Evolutionary conservation across 495 filamentous ascomycete species (phyloP), one percentile per base, ranked within the genome.

Genomic region (Delitschia confertaspora): DNA sequence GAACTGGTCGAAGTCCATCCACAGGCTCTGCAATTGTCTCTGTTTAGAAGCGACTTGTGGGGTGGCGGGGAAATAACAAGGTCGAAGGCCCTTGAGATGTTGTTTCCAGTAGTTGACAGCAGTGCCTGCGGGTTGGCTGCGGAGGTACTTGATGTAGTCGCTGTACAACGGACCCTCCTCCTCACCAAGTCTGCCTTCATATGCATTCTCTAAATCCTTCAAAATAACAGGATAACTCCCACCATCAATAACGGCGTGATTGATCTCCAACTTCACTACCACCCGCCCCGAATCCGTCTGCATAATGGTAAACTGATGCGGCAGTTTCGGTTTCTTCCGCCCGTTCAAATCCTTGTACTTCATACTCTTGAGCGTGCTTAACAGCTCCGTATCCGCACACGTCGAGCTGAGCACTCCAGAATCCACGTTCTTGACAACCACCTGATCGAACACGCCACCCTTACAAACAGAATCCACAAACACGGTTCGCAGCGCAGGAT

Each of bases 381-480:
- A 49, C 54, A 23, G 14, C 4, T 69, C 58, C 1, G 51, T 59
- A 20, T 69, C 61, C 4, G 59, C 48, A 49, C 69, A 75, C 24
- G 69, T 53, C 11, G 70, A 58, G 1, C 64, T 53, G 4, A 63
- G 38, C 8, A 69, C 58, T 9, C 60, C 60, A 7, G 59, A 61
- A 23, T 62, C 51, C 0, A 67, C 40, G 1, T 63, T 57, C 48
- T 62, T 73, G 47, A 72, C 47, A 9, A 75, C 70, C 7, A 76
- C 56, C 45, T 79, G 75, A 26, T 75, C 71, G 40, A 74, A 74
- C 0, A 67, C 66, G 8, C 70, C 69, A 19, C 67, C 67, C 14
- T 66, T 66, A 47, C 66, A 69, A 21, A 64, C 65, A 49, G 69
- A 73, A 33, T 75, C 69, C 20, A 74, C 57, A 49, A 81, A 78